Evolutionary conservation across 495 filamentous ascomycete species (phyloP), one percentile per base, ranked within the genome.

Genomic region (Tuber umbilicatum): DNA sequence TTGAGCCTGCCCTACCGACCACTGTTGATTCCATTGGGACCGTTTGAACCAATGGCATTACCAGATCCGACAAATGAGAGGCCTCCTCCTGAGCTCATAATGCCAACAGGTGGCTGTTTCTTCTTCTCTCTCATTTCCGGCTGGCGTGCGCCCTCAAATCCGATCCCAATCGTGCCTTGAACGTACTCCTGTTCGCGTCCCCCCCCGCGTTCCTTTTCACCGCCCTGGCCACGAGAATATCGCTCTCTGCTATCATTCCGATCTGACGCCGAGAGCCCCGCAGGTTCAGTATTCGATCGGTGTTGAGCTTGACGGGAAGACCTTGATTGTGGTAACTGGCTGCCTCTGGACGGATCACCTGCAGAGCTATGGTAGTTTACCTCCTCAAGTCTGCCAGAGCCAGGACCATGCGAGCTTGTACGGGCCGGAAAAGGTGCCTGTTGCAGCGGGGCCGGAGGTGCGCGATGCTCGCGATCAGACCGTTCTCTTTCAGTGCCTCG

Each of bases 131-230:
- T 81, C 79, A 81, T 81, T 41, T 81, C 79, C 42, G 79, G 79
- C 40, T 80, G 79, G 37, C 40, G 64, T 5, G 27, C 42, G 0
- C 73, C 79, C 50, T 79, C 80, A 38, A 79, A 81, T 27, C 73
- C 80, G 35, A 81, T 81, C 5, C 79, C 80, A 42, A 79, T 81
- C 19, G 79, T 81, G 7, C 74, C 80, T 19, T 81, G 79, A 14
- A 73, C 71, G 71, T 78, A 72, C 35, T 72, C 72, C 31, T 68
- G 68, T 27, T 79, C 50, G 16, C 73, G 45, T 64, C 75, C 79
- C 47, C 72, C 35, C 21, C 75, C 73, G 9, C 23, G 27, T 68
- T 80, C 79, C 60, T 47, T 40, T 21, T 73, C 77, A 21, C 70
- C 12, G 38, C 73, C 76, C 68, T 74, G 77, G 7, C 60, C 69